Conservation (phyloP, 805 yeast species). For the Candida loeiensis region DNA sequence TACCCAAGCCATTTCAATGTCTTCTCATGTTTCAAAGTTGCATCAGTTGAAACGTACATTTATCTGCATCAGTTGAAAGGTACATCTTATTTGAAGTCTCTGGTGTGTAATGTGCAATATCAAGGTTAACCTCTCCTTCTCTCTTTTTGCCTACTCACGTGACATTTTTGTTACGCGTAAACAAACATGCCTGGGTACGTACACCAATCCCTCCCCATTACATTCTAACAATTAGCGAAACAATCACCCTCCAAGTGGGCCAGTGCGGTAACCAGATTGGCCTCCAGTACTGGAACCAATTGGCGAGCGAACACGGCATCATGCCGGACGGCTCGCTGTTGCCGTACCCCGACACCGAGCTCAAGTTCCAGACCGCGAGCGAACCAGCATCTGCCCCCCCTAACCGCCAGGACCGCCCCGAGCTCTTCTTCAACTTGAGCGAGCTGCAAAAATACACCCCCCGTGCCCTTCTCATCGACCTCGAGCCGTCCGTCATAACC, state of each 20-base stretch:
- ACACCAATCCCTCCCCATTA: not conserved
- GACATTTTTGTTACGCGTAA: conserved; percentile 11
- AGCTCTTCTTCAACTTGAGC: conserved; percentile 74
- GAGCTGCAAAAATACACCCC: conserved; percentile 83
- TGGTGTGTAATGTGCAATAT: too few species aligned
- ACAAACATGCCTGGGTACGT: conserved; percentile 29
- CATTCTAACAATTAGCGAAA: conserved; percentile 43
- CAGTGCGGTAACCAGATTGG: conserved; percentile 98
- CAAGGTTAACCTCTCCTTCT: not conserved
- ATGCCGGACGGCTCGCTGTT: conserved; percentile 55
- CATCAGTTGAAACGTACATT: too few species aligned
- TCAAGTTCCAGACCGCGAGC: conserved; percentile 10
- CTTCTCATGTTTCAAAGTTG: too few species aligned
- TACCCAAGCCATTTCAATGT: too few species aligned
- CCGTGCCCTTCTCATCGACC: conserved; percentile 76
- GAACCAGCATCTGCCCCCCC: conserved; percentile 11
- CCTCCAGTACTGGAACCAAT: conserved; percentile 85
- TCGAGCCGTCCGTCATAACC: conserved; percentile 85
- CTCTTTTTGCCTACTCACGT: not conserved
- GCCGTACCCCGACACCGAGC: conserved; percentile 26
- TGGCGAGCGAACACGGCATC: conserved; percentile 85
- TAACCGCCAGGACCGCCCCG: conserved; percentile 66
- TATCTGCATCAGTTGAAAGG: too few species aligned
- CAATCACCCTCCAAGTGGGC: conserved; percentile 71
- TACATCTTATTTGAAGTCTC: too few species aligned